phyloP scores from a whole-genome alignment of 2,329 filamentous ascomycete genomes.

The Hymenoscyphus occultus region DNA sequence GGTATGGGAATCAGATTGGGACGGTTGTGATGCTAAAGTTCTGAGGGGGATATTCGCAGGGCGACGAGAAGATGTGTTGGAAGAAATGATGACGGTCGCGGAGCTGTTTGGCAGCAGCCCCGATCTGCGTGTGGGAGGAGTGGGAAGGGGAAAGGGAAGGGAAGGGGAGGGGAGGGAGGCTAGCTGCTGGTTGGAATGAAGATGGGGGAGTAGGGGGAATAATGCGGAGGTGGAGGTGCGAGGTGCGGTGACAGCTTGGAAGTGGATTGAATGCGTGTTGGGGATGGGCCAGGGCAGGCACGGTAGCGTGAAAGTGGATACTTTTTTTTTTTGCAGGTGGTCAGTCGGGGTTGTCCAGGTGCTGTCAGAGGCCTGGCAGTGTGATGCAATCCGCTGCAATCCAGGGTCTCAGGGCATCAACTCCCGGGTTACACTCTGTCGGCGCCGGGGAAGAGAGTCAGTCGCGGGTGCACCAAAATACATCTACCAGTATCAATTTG shows the following conservation, averaged over 20 bases:
- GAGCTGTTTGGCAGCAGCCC: constrained; percentile 76
- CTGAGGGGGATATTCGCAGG: constrained; percentile 85
- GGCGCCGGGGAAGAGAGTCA: neutral
- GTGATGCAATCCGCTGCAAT: neutral
- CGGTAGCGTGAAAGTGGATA: neutral
- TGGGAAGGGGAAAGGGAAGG: constrained; percentile 1
- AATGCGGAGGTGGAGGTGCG: constrained; percentile 4
- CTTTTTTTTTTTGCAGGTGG: neutral
- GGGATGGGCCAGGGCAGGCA: neutral
- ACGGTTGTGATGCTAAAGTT: constrained; percentile 55
- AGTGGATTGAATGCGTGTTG: constrained; percentile 2
- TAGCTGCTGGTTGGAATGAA: neutral
- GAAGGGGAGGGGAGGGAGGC: neutral
- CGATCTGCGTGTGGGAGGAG: constrained; percentile 38
- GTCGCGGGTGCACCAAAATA: neutral
- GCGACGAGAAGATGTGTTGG: constrained; percentile 62
- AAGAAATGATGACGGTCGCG: constrained; percentile 81
- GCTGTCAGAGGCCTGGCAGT: constrained; percentile 1
- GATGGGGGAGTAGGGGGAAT: neutral
- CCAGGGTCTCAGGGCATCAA: neutral
- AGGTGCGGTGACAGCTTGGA: neutral
- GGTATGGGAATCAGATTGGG: constrained; percentile 37
- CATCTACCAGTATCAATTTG: neutral
- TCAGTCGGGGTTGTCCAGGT: neutral
- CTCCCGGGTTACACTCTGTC: neutral